Evolutionary conservation across 1,139 yeast genomes (phyloP).

Genomic region (Wickerhamomyces sp.): DNA sequence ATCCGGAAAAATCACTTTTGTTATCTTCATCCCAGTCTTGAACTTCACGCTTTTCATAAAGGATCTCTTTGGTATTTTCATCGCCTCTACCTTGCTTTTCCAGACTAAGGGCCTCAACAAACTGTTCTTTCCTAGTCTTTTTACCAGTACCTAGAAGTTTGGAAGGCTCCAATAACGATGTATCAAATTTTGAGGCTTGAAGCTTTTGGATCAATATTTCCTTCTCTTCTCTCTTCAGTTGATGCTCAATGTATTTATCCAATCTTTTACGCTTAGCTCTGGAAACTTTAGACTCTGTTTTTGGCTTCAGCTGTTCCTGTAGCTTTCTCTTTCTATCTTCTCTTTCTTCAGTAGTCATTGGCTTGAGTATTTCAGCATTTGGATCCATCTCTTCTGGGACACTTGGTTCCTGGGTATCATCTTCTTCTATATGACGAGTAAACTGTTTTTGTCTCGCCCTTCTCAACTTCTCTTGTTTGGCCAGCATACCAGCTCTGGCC

Average conservation of each 20-base stretch:
- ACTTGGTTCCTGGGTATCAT: constrained; percentile 26
- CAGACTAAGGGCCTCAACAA: constrained; percentile 68
- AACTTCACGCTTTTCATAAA: constrained; percentile 66
- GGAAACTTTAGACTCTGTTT: constrained; percentile 62
- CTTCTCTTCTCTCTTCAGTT: constrained; percentile 84
- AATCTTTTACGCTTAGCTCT: constrained; percentile 70
- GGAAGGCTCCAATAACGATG: constrained; percentile 61
- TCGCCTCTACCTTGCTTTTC: constrained; percentile 72
- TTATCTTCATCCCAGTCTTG: constrained; percentile 57
- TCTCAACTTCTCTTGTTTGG: constrained; percentile 70
- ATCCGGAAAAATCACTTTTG: constrained; percentile 12
- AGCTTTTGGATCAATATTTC: constrained; percentile 71
- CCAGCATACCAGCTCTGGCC: constrained; percentile 81
- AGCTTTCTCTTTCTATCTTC: constrained; percentile 61
- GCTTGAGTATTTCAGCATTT: constrained; percentile 56
- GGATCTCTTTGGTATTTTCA: constrained; percentile 54
- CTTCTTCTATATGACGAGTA: constrained; percentile 41
- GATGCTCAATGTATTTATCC: constrained; percentile 81
- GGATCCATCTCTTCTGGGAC: constrained; percentile 34
- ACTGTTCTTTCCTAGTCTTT: constrained; percentile 64
- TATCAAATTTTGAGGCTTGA: constrained; percentile 66
- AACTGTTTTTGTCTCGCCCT: constrained; percentile 66
- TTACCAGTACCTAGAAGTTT: constrained; percentile 75
- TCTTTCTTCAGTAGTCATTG: constrained; percentile 50
- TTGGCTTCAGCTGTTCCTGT: constrained; percentile 53